Conservation (phyloP, 768 basidiomycete genomes). For the Mycena polygramma region DNA sequence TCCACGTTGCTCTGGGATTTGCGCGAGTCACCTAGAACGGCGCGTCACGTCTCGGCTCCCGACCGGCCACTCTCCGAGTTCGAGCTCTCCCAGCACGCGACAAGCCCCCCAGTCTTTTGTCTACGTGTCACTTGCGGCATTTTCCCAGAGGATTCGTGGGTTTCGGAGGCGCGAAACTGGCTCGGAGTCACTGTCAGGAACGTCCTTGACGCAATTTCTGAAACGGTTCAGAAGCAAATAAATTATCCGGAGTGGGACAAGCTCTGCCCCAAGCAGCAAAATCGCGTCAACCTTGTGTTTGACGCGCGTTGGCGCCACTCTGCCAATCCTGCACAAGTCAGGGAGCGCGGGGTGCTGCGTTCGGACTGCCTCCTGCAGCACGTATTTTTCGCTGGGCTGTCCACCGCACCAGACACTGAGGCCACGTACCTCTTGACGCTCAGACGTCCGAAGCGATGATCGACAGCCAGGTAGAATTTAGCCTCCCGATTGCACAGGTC, state of each 20-base stretch:
- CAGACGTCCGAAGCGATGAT: conserved; percentile 45
- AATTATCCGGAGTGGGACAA: conserved; percentile 57
- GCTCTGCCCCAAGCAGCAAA: conserved; percentile 56
- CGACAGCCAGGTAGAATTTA: conserved; percentile 24
- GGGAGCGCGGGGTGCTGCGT: conserved; percentile 58
- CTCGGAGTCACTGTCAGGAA: conserved; percentile 66
- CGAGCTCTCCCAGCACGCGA: conserved; percentile 58
- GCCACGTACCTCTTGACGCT: conserved; percentile 63
- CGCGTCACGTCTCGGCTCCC: conserved; percentile 43
- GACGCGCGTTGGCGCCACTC: conserved; percentile 60
- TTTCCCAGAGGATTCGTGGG: conserved; percentile 56
- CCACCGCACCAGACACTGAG: conserved; percentile 52
- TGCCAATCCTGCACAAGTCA: conserved; percentile 49
- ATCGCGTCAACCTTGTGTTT: conserved; percentile 57
- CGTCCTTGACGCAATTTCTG: conserved; percentile 61
- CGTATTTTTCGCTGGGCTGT: conserved; percentile 66
- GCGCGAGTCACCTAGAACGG: conserved; percentile 53
- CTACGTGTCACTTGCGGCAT: conserved; percentile 62
- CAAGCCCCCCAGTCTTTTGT: conserved; percentile 52
- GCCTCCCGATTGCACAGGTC: not conserved
- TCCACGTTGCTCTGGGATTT: conserved; percentile 64
- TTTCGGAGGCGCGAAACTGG: conserved; percentile 55
- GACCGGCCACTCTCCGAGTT: conserved; percentile 43
- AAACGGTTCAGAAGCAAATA: conserved; percentile 53
- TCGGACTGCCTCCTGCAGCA: conserved; percentile 64